Base-by-base conservation (phyloP, 164 flowering plant genomes). In the Kingdonia uniflora region DNA sequence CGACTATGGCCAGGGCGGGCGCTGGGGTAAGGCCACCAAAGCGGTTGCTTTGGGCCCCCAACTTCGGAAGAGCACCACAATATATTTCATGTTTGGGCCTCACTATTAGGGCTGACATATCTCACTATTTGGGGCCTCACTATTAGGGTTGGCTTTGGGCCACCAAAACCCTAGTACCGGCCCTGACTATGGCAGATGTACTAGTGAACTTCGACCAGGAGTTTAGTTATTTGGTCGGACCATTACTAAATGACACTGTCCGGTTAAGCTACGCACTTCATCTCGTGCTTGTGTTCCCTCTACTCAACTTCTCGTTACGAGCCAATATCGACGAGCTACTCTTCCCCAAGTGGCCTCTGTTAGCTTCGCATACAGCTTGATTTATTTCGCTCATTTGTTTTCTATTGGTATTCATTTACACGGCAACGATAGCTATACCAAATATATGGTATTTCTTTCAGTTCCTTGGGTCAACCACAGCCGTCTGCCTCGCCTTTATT, bases 361-460 rank as follows among this genome's bases (percentile, higher is more conserved):
- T 78, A 56, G 73, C 77, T n/a, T 47, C 61, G 29, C 79, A 76
- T 56, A 55, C 57, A 2, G 50, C 46, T 16, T 65, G 92, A 56
- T 89, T 86, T 54, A 1, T 74, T 19, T 46, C 54, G 14, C 64
- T 89, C 43, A 89, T 87, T 0, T 19, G 56, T 10, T 42, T 45
- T 17, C 66, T 84, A 8, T 67, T 86, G 8, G 73, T 40, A 3
- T 45, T 74, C 23, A 39, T 65, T 53, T 92, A 81, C 63, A 19
- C 76, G 16, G 82, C 71, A 1, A 89, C 97, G 1, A 78, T 83
- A 6, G 77, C 71, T 17, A 61, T 94, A 15, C 99, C 99, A 12
- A 65, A 73, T 48, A 89, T 94, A 39, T 94, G 99, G 99, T 73
- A 72, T 51, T 65, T 80, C 68, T 94, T 94, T 58, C 96, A 94